Evolutionary conservation across 768 basidiomycete species (phyloP).

Genomic region (Leccinum obscurum): DNA sequence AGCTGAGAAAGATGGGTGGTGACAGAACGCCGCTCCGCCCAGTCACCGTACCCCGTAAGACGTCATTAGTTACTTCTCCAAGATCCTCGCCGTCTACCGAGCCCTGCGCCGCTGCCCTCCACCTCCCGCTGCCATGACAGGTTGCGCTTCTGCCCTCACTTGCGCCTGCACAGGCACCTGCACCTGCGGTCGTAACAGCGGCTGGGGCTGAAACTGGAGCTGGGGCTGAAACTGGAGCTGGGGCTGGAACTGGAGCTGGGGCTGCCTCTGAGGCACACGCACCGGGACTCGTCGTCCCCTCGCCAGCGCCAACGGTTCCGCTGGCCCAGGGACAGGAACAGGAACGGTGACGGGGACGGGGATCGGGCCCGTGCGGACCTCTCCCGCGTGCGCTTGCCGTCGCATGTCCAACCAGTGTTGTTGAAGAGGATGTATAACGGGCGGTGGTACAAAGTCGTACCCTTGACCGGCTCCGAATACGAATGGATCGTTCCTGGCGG

Average conservation of each 20-base stretch:
- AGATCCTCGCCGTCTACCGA: constrained; percentile 2
- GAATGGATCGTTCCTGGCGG: constrained; percentile 3
- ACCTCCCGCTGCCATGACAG: constrained; percentile 5
- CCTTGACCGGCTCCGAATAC: constrained; percentile 20
- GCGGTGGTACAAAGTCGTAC: constrained; percentile 11
- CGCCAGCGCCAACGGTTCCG: neutral
- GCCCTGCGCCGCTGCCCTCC: constrained; percentile 11
- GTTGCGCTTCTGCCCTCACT: neutral
- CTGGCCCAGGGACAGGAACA: neutral
- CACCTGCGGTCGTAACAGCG: neutral
- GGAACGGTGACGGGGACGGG: neutral
- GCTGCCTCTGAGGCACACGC: neutral
- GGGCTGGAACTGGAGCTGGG: neutral
- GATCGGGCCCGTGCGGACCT: neutral
- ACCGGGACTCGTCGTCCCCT: neutral
- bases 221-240: neutral
- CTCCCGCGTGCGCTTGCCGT: neutral
- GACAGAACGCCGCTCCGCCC: neutral
- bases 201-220: neutral
- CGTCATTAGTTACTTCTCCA: neutral
- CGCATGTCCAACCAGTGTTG: neutral
- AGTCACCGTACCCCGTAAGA: neutral
- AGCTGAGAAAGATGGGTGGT: neutral
- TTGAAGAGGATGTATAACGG: neutral
- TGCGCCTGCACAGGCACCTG: neutral